Conservation (phyloP, 73 alveolate species). For the Effrenium voratum region DNA sequence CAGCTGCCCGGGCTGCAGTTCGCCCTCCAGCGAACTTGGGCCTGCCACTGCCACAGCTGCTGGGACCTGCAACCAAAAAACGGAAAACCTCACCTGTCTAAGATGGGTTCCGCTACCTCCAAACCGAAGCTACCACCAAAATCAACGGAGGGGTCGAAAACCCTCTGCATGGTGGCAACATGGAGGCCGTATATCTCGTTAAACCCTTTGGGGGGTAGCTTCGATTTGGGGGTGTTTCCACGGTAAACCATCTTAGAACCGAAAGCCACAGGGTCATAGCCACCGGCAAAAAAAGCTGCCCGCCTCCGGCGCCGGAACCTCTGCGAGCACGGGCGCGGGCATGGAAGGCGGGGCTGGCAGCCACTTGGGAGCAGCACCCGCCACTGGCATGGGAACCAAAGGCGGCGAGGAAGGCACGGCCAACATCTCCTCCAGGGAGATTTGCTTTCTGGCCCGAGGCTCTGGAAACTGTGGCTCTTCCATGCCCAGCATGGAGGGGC, state of each 20-base stretch:
- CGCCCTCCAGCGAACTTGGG: constrained; percentile 47
- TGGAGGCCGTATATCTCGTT: no score
- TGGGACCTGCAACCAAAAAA: constrained; percentile 38
- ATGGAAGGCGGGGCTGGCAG: constrained; percentile 84
- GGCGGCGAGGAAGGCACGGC: neutral
- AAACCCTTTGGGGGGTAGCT: no score
- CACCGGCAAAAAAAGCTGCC: neutral
- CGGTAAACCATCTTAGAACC: neutral
- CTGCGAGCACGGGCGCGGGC: constrained; percentile 92
- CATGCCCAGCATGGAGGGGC: neutral
- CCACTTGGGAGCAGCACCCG: constrained; percentile 14
- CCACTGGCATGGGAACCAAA: constrained; percentile 50
- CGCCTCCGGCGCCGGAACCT: constrained; percentile 87
- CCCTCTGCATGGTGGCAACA: no score
- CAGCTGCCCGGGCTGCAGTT: constrained; percentile 70
- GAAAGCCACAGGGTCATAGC: neutral
- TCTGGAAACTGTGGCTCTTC: neutral
- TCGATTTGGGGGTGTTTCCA: no score
- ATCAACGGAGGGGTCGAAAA: neutral
- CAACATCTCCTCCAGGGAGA: constrained; percentile 78
- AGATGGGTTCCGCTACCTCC: neutral
- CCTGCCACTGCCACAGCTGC: constrained; percentile 68
- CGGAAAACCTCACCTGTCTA: neutral
- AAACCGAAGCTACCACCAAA: neutral
- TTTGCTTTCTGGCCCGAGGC: constrained; percentile 53